phyloP scores from a whole-genome alignment of 192 early-diverging fungal genomes.

The Coemansia sp. region DNA sequence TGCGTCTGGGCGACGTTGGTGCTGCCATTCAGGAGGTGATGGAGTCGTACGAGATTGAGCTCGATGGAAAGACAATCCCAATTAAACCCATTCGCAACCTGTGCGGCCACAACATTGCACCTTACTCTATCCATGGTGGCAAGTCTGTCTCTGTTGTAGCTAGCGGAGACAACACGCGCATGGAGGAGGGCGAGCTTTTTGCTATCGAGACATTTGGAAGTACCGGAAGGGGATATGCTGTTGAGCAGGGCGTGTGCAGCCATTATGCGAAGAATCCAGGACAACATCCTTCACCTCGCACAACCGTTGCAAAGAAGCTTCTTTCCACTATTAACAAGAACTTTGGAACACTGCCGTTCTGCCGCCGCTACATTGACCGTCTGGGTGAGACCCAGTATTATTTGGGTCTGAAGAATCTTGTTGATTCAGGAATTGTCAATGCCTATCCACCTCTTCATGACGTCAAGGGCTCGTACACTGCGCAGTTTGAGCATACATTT shows the following conservation, averaged over 20 bases:
- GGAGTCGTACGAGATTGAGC: slow-evolving; percentile 96
- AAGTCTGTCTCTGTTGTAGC: slow-evolving; percentile 96
- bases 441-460: slow-evolving; percentile 91
- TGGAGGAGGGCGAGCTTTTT: slow-evolving; percentile 95
- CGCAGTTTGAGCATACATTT: slow-evolving; percentile 96
- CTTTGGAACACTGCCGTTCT: slow-evolving; percentile 95
- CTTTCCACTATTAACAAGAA: slow-evolving; percentile 66
- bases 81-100: slow-evolving; percentile 96
- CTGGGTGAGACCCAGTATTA: slow-evolving; percentile 91
- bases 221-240: slow-evolving; percentile 88
- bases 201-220: slow-evolving; percentile 98
- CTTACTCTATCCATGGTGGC: slow-evolving; percentile 90
- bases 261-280: slow-evolving; percentile 82
- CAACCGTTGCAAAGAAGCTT: slow-evolving; percentile 47
- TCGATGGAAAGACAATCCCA: slow-evolving; percentile 87
- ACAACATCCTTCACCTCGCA: slow-evolving; percentile 6
- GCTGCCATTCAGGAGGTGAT: slow-evolving; percentile 97
- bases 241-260: slow-evolving; percentile 87
- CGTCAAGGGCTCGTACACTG: slow-evolving; percentile 84
- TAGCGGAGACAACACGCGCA: slow-evolving; percentile 83
- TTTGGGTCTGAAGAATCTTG: slow-evolving; percentile 80
- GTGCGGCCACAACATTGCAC: slow-evolving; percentile 92
- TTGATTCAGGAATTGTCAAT: slow-evolving; percentile 79
- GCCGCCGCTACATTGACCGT: slow-evolving; percentile 93
- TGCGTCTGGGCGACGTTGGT: slow-evolving; percentile 91